Evolutionary conservation across 352 stramenopile genomes (phyloP).

Genomic region (Aphanomyces euteiches): DNA sequence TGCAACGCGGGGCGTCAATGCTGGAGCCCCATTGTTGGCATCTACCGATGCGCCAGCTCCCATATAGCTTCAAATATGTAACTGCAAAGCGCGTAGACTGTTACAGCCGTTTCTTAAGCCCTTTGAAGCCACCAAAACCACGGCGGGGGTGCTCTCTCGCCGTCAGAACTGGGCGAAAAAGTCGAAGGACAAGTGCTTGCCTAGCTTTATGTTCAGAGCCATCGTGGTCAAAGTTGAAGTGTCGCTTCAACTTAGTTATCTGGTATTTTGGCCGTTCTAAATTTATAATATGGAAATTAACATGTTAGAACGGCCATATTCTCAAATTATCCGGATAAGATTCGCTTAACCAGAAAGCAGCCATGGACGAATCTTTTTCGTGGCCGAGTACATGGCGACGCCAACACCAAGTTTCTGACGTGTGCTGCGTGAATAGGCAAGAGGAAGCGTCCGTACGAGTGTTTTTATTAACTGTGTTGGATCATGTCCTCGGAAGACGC

Average conservation of each 20-base stretch:
- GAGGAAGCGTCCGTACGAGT: background rate
- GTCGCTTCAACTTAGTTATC: background rate
- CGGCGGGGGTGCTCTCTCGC: too few species aligned
- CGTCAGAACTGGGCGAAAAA: background rate
- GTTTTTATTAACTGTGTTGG: background rate
- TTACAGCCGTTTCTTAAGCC: too few species aligned
- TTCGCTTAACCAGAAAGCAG: background rate
- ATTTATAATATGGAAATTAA: background rate
- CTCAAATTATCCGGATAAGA: conserved; percentile 16
- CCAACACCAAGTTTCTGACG: background rate
- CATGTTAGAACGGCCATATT: background rate
- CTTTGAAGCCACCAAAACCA: too few species aligned
- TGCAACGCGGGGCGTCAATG: conserved; percentile 18
- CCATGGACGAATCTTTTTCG: too few species aligned
- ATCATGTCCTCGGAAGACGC: conserved; percentile 17
- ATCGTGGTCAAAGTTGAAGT: too few species aligned
- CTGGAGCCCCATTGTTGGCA: background rate
- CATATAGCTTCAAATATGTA: background rate
- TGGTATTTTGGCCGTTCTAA: conserved; percentile 5
- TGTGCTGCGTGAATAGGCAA: conserved; percentile 12
- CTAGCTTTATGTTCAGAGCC: too few species aligned
- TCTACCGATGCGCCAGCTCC: conserved; percentile 22
- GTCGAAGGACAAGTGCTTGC: background rate
- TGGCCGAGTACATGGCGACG: too few species aligned
- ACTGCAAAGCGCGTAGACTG: too few species aligned